phyloP scores from a whole-genome alignment of 2,329 filamentous ascomycete species.

The Hypoxylon sp. region DNA sequence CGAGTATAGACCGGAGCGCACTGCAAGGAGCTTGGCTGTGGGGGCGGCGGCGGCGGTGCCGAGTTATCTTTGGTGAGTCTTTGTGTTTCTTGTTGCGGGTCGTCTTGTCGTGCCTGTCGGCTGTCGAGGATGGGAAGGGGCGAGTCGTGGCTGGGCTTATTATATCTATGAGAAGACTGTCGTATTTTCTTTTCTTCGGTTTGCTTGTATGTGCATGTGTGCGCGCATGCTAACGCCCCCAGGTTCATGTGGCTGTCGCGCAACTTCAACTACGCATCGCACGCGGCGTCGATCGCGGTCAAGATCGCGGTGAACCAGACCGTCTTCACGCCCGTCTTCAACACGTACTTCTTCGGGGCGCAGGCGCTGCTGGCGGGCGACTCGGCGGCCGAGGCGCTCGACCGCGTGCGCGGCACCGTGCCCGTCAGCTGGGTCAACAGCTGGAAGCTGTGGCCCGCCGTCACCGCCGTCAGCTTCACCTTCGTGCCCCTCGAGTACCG shows the following conservation, averaged over 20 bases:
- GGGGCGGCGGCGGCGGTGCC: constrained; percentile 78
- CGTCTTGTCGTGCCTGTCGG: neutral
- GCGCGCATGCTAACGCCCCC: too few species aligned
- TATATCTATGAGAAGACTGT: too few species aligned
- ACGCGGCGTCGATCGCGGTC: constrained; percentile 71
- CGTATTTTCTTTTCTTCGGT: too few species aligned
- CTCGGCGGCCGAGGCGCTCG: constrained; percentile 66
- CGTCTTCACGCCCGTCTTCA: constrained; percentile 84
- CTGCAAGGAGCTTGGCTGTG: constrained; percentile 75
- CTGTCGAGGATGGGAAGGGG: neutral
- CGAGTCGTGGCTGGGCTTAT: too few species aligned
- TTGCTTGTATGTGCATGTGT: too few species aligned
- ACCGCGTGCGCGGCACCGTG: constrained; percentile 77
- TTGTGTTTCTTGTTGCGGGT: neutral
- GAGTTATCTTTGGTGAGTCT: constrained; percentile 77
- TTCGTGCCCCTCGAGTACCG: constrained; percentile 82
- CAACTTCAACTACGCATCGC: constrained; percentile 84
- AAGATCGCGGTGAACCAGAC: constrained; percentile 85
- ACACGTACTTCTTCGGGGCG: constrained; percentile 81
- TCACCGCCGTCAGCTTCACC: constrained; percentile 87
- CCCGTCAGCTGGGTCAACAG: constrained; percentile 80
- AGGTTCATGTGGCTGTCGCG: constrained; percentile 83
- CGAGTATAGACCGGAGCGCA: constrained; percentile 73
- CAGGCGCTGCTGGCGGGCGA: constrained; percentile 79
- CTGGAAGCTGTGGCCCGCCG: constrained; percentile 86